These are phyloP conservation scores for Aspergillus sclerotialis DNA, from an alignment of 2,329 filamentous ascomycete genomes.

Conservation along the genomic window DNA sequence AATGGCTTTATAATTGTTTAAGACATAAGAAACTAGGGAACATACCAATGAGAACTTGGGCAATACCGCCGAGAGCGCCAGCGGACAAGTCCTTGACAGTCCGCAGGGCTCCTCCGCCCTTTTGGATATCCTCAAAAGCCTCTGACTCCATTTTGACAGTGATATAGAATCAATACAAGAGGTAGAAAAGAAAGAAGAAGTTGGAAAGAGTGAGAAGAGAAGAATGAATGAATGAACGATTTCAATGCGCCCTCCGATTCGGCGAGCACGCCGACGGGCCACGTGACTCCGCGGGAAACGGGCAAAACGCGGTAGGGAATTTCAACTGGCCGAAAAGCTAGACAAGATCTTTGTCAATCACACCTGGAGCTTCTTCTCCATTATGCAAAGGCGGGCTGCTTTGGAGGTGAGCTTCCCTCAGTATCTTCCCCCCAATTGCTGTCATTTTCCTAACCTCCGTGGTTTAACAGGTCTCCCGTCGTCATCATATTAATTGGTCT, in stretches of 20 bases:
- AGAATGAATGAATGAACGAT: not conserved
- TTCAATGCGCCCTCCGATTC: constrained; percentile 22
- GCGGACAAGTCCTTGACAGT: constrained; percentile 85
- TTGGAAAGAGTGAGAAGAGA: constrained; percentile 1
- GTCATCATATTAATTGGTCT: constrained; percentile 33
- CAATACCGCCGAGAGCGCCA: constrained; percentile 83
- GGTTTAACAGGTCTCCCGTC: constrained; percentile 26
- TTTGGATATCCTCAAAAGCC: constrained; percentile 29
- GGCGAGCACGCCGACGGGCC: constrained; percentile 22
- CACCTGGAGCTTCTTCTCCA: constrained; percentile 12
- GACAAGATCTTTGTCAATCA: constrained; percentile 2
- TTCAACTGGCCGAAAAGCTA: constrained; percentile 7
- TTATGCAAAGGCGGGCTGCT: constrained; percentile 29
- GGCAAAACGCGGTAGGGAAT: constrained; percentile 12
- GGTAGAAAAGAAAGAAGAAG: constrained; percentile 4
- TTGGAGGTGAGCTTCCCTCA: constrained; percentile 19
- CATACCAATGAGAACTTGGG: constrained; percentile 87
- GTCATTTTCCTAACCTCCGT: not conserved
- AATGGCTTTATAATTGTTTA: too few relatives aligned
- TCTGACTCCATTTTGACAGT: constrained; percentile 24
- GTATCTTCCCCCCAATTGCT: not conserved
- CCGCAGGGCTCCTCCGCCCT: constrained; percentile 42
- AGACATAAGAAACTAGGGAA: too few relatives aligned
- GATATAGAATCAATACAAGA: not conserved
- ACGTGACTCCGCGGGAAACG: constrained; percentile 17